Evolutionary conservation across 2,329 filamentous ascomycete species (phyloP), one percentile per base, ranked within the genome.

Genomic region (Cordyceps farinosa): DNA sequence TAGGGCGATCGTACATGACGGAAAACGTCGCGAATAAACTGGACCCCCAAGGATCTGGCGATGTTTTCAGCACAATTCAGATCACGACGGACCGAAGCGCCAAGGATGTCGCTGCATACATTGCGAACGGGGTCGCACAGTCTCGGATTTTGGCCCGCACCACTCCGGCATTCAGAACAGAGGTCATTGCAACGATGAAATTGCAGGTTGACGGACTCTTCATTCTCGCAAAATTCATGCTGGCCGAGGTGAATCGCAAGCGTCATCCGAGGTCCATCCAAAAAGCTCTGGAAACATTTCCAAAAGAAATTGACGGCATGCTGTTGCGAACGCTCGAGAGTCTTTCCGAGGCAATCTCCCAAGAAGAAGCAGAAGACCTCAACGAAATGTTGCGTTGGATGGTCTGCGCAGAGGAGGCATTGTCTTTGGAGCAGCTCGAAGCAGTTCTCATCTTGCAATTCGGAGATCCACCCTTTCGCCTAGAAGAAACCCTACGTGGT

Each of bases 211-310:
- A 80, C 27, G 80, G 80, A 0, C 74, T 82, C 22, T 82, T 82
- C 66, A 79, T 82, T 27, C 74, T 80, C 52, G 80, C 80, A 53
- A 78, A 81, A 62, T 77, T 82, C 51, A 82, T 82, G 80, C 62
- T 84, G 3, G 78, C 78, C 5, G 82, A 84, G 55, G 71, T 82
- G 3, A 76, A 74, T 29, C 76, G 77, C 38, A 77, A 81, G 62
- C 73, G 75, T 3, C 80, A 81, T 50, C 77, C 79, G 0, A 73
- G 76, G 7, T 78, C 78, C 0, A 82, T 77, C 1, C 74, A 78
- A 5, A 74, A 79, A 27, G 77, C 77, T 48, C 68, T 85, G 0
- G 71, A 76, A 27, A 72, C 73, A 0, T 82, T 82, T 45, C 79
- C 80, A 10, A 76, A 73, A 38, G 75, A 78, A 65, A 77, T 77